A percentile compares a stretch with the other conserved stretches of the same genome.
Evolutionary conservation across 2,329 filamentous ascomycete genomes (phyloP).

Genomic region (Alternaria panax): DNA sequence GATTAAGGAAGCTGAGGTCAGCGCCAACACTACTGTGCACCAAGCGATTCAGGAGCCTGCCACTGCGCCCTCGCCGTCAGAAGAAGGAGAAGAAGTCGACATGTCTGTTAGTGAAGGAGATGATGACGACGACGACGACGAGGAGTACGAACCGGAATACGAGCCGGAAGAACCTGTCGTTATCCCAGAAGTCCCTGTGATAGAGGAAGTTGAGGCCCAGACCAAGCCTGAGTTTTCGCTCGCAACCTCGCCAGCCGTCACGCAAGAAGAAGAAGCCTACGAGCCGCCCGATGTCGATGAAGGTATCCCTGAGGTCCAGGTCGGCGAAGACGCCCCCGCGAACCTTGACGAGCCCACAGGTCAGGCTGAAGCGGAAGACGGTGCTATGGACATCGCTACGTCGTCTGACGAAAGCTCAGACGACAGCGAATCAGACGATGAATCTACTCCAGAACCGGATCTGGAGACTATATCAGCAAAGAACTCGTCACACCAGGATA

Average conservation of each 20-base stretch:
- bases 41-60: not conserved
- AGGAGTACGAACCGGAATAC: conserved; percentile 33
- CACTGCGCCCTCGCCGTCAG: conserved; percentile 29
- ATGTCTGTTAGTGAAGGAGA: conserved; percentile 44
- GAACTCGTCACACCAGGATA: conserved; percentile 17
- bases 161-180: conserved; percentile 37
- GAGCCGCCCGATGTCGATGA: conserved; percentile 43
- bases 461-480: conserved; percentile 19
- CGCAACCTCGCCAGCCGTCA: conserved; percentile 22
- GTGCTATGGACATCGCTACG: conserved; percentile 46
- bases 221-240: conserved; percentile 13
- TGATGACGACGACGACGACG: conserved; percentile 34
- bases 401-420: conserved; percentile 38
- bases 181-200: conserved; percentile 3
- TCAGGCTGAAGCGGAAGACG: conserved; percentile 35
- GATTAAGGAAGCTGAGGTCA: not conserved
- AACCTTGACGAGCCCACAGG: conserved; percentile 1
- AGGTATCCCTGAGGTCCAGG: conserved; percentile 20
- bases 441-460: conserved; percentile 24
- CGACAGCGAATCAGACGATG: conserved; percentile 30
- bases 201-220: conserved; percentile 11
- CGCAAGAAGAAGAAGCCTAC: conserved; percentile 41
- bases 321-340: not conserved
- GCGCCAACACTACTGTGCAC: conserved; percentile 7
- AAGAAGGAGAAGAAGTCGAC: conserved; percentile 46